Conservation (phyloP, 2,329 filamentous ascomycete species). For the Aspergillus phoenicis region DNA sequence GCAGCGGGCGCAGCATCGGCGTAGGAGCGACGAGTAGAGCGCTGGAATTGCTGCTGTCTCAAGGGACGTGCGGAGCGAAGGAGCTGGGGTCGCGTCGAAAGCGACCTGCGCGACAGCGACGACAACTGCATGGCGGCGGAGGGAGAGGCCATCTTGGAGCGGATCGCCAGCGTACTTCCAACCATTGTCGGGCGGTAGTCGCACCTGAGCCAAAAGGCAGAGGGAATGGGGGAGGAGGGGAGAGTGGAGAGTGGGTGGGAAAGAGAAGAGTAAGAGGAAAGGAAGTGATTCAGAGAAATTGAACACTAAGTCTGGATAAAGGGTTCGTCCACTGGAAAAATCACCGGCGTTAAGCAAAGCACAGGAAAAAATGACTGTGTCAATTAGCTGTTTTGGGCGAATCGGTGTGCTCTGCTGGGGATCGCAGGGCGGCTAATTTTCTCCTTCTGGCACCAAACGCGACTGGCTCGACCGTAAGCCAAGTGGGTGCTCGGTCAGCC, state of each 20-base stretch:
- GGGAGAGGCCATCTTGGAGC: slow-evolving; percentile 34
- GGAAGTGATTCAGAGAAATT: slow-evolving; percentile 11
- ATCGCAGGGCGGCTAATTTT: slow-evolving; percentile 13
- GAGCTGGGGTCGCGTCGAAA: slow-evolving; percentile 32
- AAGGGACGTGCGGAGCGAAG: slow-evolving; percentile 33
- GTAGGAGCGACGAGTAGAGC: slow-evolving; percentile 50
- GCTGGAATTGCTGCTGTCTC: slow-evolving; percentile 34
- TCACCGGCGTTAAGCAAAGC: slow-evolving; percentile 14
- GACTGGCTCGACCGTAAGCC: slow-evolving; percentile 4
- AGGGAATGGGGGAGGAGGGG: slow-evolving; percentile 10
- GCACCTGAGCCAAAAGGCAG: slow-evolving; percentile 23
- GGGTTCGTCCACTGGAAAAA: slow-evolving; percentile 20
- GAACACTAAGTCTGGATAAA: slow-evolving; percentile 5
- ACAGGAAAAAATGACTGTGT: slow-evolving; percentile 14
- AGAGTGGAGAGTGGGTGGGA: slow-evolving; percentile 14
- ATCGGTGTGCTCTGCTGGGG: slow-evolving; percentile 34
- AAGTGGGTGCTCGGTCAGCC: neutral
- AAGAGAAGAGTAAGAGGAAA: slow-evolving; percentile 18
- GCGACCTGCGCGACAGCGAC: slow-evolving; percentile 40
- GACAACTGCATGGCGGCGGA: slow-evolving; percentile 38
- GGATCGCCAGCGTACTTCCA: slow-evolving; percentile 38
- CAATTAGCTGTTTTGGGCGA: slow-evolving; percentile 38
- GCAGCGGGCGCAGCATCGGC: slow-evolving; percentile 52
- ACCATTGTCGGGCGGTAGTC: slow-evolving; percentile 35
- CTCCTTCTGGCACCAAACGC: slow-evolving; percentile 11